Evolutionary conservation across 352 stramenopile genomes (phyloP), one percentile per base, ranked within the genome.

Genomic region (Phytophthora lateralis): DNA sequence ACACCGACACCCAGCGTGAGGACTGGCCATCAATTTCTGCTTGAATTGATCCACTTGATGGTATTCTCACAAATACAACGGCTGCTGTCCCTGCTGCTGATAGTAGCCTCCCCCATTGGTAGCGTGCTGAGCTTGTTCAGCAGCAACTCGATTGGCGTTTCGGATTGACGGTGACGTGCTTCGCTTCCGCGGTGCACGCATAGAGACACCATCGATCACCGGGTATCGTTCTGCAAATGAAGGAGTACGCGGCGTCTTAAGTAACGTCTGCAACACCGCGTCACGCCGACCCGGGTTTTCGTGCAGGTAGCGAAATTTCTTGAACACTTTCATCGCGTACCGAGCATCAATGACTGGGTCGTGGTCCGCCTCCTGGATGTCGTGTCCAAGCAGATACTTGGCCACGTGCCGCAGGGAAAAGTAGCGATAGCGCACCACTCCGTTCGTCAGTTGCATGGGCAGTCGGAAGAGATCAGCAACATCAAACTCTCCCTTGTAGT

Each of bases 271-370:
- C 63, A 91, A 79, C 21, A 96, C 83, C 2, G 83, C 85, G 44
- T 92, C 83, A 43, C 84, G 87, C n/a, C 80, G 83, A 4, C 69
- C 78, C 7, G 85, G 84, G 6, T 73, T 87, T 55, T 94, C 82
- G 59, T 93, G 87, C 59, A 96, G 57, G 73, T 93, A 74, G 24
- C 82, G 80, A 49, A 92, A 96, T 55, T 89, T 73, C 58, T 92
- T 92, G 68, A 96, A 93, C 49, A 96, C 74, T 75, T 92, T 93
- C 87, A 96, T 96, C n/a, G 87, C 84, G 60, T 93, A 93, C 29
- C 82, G 82, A 51, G 87, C 87, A 51, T 96, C 87, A 41, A 93
- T 92, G 21, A 96, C 85, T 0, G 87, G 85, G 56, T 96, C 83
- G 60, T 96, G 87, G 61, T 93, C 82, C 4, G 77, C 77, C 58